Conservation (phyloP, 108 stramenopile genomes). For the Cyclotella sp. region DNA sequence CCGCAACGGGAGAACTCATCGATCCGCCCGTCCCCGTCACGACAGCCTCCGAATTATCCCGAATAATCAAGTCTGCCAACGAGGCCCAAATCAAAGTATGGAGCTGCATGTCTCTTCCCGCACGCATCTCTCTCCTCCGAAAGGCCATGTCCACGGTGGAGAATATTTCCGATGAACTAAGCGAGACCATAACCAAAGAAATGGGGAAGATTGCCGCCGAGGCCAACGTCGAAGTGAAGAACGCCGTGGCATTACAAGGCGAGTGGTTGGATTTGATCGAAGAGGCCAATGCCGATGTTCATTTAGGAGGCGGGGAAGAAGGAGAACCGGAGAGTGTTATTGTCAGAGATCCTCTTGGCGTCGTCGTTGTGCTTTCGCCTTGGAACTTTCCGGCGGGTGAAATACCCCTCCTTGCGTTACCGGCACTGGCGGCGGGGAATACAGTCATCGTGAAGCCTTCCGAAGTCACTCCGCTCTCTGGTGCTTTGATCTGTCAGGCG, state of each 20-base stretch:
- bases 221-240: slow-evolving; percentile 74
- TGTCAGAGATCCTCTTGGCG: slow-evolving; percentile 81
- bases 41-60: slow-evolving; percentile 58
- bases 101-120: slow-evolving; percentile 47
- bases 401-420: slow-evolving; percentile 85
- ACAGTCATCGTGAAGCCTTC: slow-evolving; percentile 91
- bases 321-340: slow-evolving; percentile 58
- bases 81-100: slow-evolving; percentile 53
- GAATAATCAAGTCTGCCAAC: slow-evolving; percentile 51
- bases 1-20: slow-evolving; percentile 76
- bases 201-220: slow-evolving; percentile 85
- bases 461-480: slow-evolving; percentile 82
- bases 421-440: slow-evolving; percentile 92
- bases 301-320: slow-evolving; percentile 20
- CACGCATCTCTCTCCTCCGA: slow-evolving; percentile 61
- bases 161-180: slow-evolving; percentile 42
- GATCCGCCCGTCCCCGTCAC: slow-evolving; percentile 56
- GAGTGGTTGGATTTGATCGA: slow-evolving; percentile 66
- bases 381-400: slow-evolving; percentile 92
- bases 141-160: slow-evolving; percentile 54
- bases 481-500: slow-evolving; percentile 46
- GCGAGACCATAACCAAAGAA: slow-evolving; percentile 64
- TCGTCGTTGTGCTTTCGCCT: slow-evolving; percentile 78
- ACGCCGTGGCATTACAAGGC: slow-evolving; percentile 61
- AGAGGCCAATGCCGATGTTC: slow-evolving; percentile 57